Evolutionary conservation across 1,139 yeast genomes (phyloP), one percentile per base, ranked within the genome.

Genomic region (Suhomyces terraborum): DNA sequence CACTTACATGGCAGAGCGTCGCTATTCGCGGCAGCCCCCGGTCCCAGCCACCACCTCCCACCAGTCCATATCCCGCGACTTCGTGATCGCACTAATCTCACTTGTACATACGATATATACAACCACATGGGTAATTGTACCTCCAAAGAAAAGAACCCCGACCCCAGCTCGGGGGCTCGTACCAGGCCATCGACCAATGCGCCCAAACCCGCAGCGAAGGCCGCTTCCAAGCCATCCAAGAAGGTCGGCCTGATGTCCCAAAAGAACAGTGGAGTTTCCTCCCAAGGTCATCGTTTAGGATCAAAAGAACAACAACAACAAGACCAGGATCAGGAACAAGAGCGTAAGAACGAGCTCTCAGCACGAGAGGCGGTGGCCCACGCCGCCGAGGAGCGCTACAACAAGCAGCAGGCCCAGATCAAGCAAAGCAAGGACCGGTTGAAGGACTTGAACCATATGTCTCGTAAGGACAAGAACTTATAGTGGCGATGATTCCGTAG

Each of bases 351-450:
- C 6, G 35, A 16, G n/a, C 13, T 20, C 4, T 32, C 43, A 4
- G 46, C 61, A 26, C 55, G 50, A 42, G 60, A 54, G 17, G 72
- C 73, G 1, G 72, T 61, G 4, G 74, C 73, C 6, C 49, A 49
- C 28, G 73, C 73, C 3, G 75, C 75, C 2, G 67, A 68, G 41
- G 54, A 52, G 33, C 50, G 75, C 30, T 62, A 49, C 46, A 48
- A 55, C 29, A 56, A 55, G 37, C 64, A 58, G 14, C 65, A 66
- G 38, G 56, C 56, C 21, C 50, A 59, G 35, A 32, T 46, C 13
- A 54, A 53, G 36, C 52, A 51, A 10, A 65, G 73, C 43, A 53
- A 56, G 41, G 58, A 52, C 14, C 64, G 59, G 49, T 51, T 69
- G 36, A 56, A 61, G 48, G 53, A 59, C 13, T 58, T 66, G 67